A percentile compares a stretch with the other conserved stretches of the same genome.
Conservation (phyloP, 768 basidiomycete species). For the Macrolepiota fuliginosa region DNA sequence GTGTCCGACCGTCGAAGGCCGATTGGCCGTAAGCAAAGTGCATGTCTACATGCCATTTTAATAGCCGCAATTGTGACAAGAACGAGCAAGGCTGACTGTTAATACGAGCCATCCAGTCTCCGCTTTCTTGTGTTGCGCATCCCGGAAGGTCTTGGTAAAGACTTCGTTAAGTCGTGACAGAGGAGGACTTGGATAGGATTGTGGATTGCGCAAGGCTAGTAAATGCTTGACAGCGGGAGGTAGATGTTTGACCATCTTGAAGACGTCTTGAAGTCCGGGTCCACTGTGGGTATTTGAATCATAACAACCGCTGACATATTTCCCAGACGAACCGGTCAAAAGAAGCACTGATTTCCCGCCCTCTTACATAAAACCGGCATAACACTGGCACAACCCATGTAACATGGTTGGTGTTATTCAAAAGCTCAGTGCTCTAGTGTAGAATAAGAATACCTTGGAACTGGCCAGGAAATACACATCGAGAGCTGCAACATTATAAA, state of each 20-base stretch:
- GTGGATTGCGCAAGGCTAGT: constrained; percentile 63
- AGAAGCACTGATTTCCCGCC: not conserved
- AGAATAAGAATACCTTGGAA: too few species aligned
- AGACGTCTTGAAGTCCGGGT: not conserved
- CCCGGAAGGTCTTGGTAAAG: constrained; percentile 59
- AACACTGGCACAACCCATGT: too few species aligned
- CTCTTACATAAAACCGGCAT: not conserved
- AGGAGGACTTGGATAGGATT: constrained; percentile 56
- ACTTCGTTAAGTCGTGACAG: constrained; percentile 48
- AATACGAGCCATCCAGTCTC: constrained; percentile 83
- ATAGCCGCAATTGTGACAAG: constrained; percentile 12
- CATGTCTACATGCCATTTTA: constrained; percentile 57
- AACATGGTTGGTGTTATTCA: too few species aligned
- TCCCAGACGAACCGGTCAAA: constrained; percentile 1
- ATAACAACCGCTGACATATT: not conserved
- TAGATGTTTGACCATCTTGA: constrained; percentile 45
- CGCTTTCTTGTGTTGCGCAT: constrained; percentile 62
- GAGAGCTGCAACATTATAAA: not conserved
- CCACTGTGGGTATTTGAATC: not conserved
- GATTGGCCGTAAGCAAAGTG: constrained; percentile 78
- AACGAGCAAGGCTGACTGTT: constrained; percentile 43
- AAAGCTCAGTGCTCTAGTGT: too few species aligned
- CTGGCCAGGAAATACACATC: not conserved
- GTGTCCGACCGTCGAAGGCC: constrained; percentile 74
- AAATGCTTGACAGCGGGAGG: constrained; percentile 71